A percentile compares a stretch with the other conserved stretches of the same genome.
phyloP scores from a whole-genome alignment of 441 rosid species.

The Gossypium aridum region DNA sequence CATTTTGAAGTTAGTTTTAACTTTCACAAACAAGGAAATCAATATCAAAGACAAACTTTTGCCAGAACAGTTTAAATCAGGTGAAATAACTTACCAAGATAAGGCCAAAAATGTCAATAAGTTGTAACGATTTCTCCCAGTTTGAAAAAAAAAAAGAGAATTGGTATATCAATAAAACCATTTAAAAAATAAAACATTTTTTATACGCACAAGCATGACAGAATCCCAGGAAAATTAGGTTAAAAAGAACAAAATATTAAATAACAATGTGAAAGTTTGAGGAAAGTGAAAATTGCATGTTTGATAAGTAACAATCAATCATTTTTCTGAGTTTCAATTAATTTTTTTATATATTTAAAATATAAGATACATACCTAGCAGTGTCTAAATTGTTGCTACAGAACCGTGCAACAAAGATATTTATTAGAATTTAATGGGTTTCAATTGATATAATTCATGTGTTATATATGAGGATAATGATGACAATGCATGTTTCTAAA shows the following conservation, averaged over 20 bases:
- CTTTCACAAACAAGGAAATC: conserved; percentile 11
- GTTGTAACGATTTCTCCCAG: conserved; percentile 84
- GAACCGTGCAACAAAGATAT: conserved; percentile 49
- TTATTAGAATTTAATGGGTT: conserved; percentile 2
- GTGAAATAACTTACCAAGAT: conserved; percentile 42
- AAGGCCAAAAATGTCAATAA: conserved; percentile 64
- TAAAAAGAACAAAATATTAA: background rate
- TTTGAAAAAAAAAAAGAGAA: conserved; percentile 25
- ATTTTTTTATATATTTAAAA: background rate
- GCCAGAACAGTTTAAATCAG: conserved; percentile 3
- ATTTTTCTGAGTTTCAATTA: background rate
- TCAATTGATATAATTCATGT: background rate
- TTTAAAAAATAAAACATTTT: background rate
- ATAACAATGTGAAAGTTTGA: background rate
- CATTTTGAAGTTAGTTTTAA: background rate
- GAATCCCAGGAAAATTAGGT: background rate
- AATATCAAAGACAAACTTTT: background rate
- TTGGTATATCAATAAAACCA: conserved; percentile 5
- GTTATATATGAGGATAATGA: background rate
- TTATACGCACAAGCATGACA: background rate
- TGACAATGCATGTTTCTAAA: background rate
- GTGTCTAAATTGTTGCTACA: conserved; percentile 52
- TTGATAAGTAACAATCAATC: background rate
- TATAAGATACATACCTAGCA: conserved; percentile 40
- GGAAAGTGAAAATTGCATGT: background rate